A percentile compares a stretch with the other conserved stretches of the same genome.
Evolutionary conservation across 202 grass and related monocot species (phyloP).

Genomic region (Miscanthus sacchariflorus): DNA sequence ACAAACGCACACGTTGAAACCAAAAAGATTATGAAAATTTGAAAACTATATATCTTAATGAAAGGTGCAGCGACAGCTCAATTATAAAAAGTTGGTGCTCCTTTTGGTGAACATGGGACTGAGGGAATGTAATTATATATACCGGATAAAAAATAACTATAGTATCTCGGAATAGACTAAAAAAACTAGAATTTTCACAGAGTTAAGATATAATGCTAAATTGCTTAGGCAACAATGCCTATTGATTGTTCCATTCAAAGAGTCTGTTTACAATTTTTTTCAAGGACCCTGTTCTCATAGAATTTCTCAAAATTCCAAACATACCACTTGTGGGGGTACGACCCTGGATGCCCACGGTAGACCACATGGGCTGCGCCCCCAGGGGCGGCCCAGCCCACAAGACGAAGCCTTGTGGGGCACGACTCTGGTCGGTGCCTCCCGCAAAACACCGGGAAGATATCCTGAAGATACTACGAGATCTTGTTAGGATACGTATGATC

Average conservation of each 20-base stretch:
- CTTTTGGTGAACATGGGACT: background rate
- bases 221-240: background rate
- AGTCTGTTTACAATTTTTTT: too few species aligned
- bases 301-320: background rate
- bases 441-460: too few species aligned
- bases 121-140: constrained; percentile 1
- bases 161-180: background rate
- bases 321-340: too few species aligned
- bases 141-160: background rate
- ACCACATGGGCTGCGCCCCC: too few species aligned
- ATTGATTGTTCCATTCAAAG: background rate
- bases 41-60: background rate
- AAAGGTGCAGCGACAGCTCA: background rate
- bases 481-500: too few species aligned
- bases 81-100: background rate
- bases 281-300: background rate
- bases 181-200: background rate
- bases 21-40: background rate
- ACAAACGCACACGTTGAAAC: background rate
- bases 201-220: background rate
- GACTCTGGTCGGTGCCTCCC: too few species aligned
- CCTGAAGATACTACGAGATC: too few species aligned
- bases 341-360: too few species aligned
- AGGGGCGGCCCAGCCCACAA: too few species aligned
- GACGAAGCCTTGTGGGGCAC: too few species aligned